phyloP scores from a whole-genome alignment of 1,139 yeast species.

The Yarrowia galli region DNA sequence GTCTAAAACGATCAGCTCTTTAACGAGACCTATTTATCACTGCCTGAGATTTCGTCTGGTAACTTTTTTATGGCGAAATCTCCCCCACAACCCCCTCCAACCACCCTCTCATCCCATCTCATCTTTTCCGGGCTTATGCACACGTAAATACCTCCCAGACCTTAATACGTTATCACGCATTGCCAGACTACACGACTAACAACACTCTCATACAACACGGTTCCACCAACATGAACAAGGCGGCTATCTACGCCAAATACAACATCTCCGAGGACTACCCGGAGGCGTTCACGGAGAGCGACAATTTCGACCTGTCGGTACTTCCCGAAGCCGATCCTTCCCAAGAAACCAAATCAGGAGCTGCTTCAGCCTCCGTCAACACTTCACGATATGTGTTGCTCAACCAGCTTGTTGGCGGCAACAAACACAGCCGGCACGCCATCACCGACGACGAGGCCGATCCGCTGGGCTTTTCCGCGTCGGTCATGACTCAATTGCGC shows the following conservation, averaged over 20 bases:
- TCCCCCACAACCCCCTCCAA: neutral
- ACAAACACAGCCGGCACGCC: constrained; percentile 42
- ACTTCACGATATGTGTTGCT: constrained; percentile 45
- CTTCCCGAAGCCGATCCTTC: constrained; percentile 23
- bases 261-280: constrained; percentile 48
- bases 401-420: constrained; percentile 44
- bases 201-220: neutral
- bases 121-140: constrained; percentile 9
- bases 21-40: too few relatives aligned
- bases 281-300: constrained; percentile 45
- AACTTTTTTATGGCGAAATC: too few relatives aligned
- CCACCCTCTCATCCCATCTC: too few relatives aligned
- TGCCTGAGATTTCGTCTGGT: too few relatives aligned
- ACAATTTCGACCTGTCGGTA: constrained; percentile 21
- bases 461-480: constrained; percentile 51
- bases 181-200: constrained; percentile 14
- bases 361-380: constrained; percentile 32
- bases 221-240: constrained; percentile 16
- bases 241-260: constrained; percentile 42
- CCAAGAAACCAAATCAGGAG: constrained; percentile 32
- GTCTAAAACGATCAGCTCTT: too few relatives aligned
- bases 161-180: constrained; percentile 26
- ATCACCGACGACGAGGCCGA: constrained; percentile 50
- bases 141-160: constrained; percentile 33
- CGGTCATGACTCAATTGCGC: constrained; percentile 48